Percentiles rank a stretch among this genome's conserved stretches.
Evolutionary conservation across 768 basidiomycete genomes (phyloP).

Genomic region (Kwoniella botswanensis): DNA sequence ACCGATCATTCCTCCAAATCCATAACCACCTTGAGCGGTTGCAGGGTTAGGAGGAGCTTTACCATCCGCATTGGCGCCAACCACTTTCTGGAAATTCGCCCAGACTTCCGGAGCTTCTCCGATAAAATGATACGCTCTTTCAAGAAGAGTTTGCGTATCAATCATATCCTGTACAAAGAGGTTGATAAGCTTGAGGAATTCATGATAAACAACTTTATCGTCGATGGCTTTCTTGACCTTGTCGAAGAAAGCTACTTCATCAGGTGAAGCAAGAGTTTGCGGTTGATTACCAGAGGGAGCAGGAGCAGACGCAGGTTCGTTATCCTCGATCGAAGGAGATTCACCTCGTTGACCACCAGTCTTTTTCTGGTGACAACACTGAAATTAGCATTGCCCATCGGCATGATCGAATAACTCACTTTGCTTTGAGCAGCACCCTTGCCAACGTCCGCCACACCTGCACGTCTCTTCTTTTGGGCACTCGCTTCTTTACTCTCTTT

Average conservation of each 20-base stretch:
- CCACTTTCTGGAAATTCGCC: conserved; percentile 80
- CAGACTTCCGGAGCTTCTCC: conserved; percentile 76
- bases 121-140: conserved; percentile 78
- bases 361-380: conserved; percentile 42
- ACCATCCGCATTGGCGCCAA: conserved; percentile 72
- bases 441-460: conserved; percentile 32
- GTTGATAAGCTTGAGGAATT: conserved; percentile 90
- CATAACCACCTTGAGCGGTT: conserved; percentile 48
- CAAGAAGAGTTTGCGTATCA: conserved; percentile 78
- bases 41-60: conserved; percentile 36
- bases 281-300: conserved; percentile 30
- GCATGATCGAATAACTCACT: conserved; percentile 31
- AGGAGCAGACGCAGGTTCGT: conserved; percentile 29
- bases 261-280: conserved; percentile 59
- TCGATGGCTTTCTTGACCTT: conserved; percentile 68
- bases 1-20: conserved; percentile 53
- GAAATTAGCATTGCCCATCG: not conserved
- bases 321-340: conserved; percentile 45
- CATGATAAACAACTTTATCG: conserved; percentile 65
- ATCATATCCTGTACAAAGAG: conserved; percentile 92
- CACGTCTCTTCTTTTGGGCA: conserved; percentile 40
- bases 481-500: conserved; percentile 41
- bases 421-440: conserved; percentile 38
- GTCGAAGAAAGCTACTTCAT: conserved; percentile 93
- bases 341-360: conserved; percentile 47